Base-by-base conservation (phyloP, 345 rosid genomes). In the Schrenkiella parvula region DNA sequence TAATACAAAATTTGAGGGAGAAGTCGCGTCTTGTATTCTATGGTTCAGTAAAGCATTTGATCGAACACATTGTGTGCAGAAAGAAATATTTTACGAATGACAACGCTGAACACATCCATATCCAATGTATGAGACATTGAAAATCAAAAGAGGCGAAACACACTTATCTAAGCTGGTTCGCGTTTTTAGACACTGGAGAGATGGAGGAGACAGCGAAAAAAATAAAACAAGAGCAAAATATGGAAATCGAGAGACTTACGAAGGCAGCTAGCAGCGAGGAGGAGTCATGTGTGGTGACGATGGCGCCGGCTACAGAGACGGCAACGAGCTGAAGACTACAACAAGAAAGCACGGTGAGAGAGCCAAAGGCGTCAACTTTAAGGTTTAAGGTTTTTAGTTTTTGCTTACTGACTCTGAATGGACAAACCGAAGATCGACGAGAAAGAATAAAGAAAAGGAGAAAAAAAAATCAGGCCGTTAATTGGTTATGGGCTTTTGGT, bases 11-110 rank as follows among this genome's bases (percentile, higher is more conserved):
- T 12, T 12, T 18, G 52, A 18, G 42, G 29, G 42, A 53, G 1
- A 38, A 66, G 6, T 25, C 21, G 6, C 34, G 43, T 55, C 53
- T 31, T 21, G 22, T 10, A 31, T 42, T 22, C 10, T 15, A 57
- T 6, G 10, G 8, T n/a, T n/a, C n/a, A n/a, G 18, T 48, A 26
- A 28, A 35, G 14, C 54, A 62, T 71, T 71, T 62, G 26, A 21
- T 71, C 69, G 68, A 71, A 62, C 69, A 71, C 1, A 0, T 71
- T 26, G 69, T 51, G 69, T 52, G 69, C 76, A 39, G 14, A 41
- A 28, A 53, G 0, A 53, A 17, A 38, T 37, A 23, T n/a, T 22
- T 21, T 57, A 21, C 21, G 18, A 43, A 21, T 21, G 4, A 47
- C 13, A 47, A 21, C 6, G 6, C 4, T 10, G 14, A 19, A 4